Percentiles rank a stretch among this genome's conserved stretches.
Conservation (phyloP, 2,329 filamentous ascomycete species). For the Torrubiellomyces zombiae region DNA sequence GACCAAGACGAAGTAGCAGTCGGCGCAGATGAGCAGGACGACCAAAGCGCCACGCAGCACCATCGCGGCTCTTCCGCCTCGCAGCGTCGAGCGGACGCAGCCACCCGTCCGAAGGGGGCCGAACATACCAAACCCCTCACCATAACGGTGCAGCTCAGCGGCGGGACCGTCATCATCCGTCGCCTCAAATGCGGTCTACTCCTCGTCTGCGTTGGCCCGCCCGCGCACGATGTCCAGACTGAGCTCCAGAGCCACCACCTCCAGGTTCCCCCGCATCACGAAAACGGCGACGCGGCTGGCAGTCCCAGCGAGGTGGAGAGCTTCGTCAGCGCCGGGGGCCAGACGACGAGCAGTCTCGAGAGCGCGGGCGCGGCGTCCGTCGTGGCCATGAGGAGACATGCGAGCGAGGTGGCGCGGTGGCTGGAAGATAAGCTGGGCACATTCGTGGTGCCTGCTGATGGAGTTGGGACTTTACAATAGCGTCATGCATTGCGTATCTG, state of each 20-base stretch:
- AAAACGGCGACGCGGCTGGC: constrained; percentile 18
- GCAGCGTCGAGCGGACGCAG: constrained; percentile 2
- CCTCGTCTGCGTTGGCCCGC: constrained; percentile 42
- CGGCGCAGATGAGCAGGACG: constrained; percentile 10
- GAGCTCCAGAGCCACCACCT: constrained; percentile 5
- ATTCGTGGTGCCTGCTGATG: constrained; percentile 35
- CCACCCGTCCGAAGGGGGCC: constrained; percentile 2
- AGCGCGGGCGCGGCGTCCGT: constrained; percentile 27
- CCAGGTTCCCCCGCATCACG: constrained; percentile 6
- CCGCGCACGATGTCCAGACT: constrained; percentile 12
- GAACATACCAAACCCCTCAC: constrained; percentile 19
- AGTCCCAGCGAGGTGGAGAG: constrained; percentile 28
- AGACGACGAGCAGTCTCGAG: constrained; percentile 24
- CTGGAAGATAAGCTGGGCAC: constrained; percentile 42
- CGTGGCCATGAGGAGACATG: constrained; percentile 35
- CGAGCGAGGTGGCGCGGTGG: constrained; percentile 41
- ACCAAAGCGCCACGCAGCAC: constrained; percentile 3
- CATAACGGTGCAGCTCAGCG: constrained; percentile 42
- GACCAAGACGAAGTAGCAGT: constrained; percentile 8
- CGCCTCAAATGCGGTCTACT: constrained; percentile 41
- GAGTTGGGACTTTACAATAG: no score
- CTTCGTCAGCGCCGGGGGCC: constrained; percentile 26
- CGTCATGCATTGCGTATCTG: no score
- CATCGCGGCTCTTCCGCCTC: no score
- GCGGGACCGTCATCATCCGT: constrained; percentile 41